A percentile compares a stretch with the other conserved stretches of the same genome.
Conservation (phyloP, 2,329 filamentous ascomycete genomes). For the Fusarium algeriense region DNA sequence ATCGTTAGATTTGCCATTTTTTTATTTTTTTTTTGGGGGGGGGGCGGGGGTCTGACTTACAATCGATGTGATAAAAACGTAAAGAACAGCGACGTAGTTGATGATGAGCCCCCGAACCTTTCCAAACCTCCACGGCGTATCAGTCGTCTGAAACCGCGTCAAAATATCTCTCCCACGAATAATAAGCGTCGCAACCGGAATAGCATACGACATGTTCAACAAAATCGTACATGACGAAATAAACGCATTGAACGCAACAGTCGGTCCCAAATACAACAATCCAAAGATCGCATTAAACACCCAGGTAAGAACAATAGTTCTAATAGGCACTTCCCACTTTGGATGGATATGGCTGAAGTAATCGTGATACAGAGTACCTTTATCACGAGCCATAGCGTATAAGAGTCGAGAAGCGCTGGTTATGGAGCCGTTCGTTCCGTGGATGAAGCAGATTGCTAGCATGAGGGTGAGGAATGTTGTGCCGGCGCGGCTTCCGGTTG, state of each 20-base stretch:
- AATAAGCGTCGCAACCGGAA: conserved; percentile 29
- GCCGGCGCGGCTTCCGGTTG: conserved; percentile 54
- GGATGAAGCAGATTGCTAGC: conserved; percentile 59
- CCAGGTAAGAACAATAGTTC: conserved; percentile 24
- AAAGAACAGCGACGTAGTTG: conserved; percentile 34
- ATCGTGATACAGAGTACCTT: conserved; percentile 23
- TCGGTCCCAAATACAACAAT: conserved; percentile 32
- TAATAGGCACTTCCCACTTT: conserved; percentile 26
- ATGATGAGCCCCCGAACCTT: conserved; percentile 15
- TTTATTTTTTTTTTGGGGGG: no score
- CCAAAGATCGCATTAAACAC: conserved; percentile 38
- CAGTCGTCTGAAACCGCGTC: neutral
- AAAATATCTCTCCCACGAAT: conserved; percentile 17
- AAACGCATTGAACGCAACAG: conserved; percentile 38
- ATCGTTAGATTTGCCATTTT: neutral
- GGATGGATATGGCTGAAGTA: conserved; percentile 36
- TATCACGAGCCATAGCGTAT: conserved; percentile 50
- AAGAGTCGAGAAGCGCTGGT: conserved; percentile 58
- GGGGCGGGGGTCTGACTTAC: neutral
- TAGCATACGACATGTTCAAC: conserved; percentile 38
- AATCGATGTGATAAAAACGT: conserved; percentile 35
- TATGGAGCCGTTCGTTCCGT: conserved; percentile 59
- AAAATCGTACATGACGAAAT: conserved; percentile 39
- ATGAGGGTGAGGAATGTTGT: conserved; percentile 57
- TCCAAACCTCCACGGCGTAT: conserved; percentile 31